Evolutionary conservation across 495 filamentous ascomycete species (phyloP).

Genomic region (Amniculicola lignicola): DNA sequence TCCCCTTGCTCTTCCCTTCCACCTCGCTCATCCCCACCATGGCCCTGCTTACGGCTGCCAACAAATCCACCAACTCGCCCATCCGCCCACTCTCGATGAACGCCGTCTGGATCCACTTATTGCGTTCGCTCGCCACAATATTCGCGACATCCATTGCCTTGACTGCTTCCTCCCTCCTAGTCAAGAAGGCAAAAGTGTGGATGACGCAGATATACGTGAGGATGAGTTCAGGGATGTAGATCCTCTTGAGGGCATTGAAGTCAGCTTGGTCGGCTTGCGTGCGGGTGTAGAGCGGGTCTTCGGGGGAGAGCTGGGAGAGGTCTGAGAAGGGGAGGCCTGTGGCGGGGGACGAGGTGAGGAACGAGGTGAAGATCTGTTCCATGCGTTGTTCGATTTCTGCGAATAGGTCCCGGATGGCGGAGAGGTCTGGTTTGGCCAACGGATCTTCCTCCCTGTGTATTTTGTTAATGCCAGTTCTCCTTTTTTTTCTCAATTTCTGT

Average conservation of each 20-base stretch:
- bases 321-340: not conserved
- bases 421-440: too few species aligned
- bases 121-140: slow-evolving; percentile 59
- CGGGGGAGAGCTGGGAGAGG: not conserved
- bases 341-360: not conserved
- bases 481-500: too few species aligned
- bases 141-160: slow-evolving; percentile 77
- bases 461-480: too few species aligned
- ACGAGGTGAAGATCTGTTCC: not conserved
- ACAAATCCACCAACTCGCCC: slow-evolving; percentile 71
- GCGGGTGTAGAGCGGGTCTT: slow-evolving; percentile 11
- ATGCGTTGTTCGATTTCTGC: slow-evolving; percentile 5
- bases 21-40: slow-evolving; percentile 61
- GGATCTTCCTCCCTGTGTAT: too few species aligned
- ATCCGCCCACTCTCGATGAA: slow-evolving; percentile 66
- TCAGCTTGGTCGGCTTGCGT: slow-evolving; percentile 14
- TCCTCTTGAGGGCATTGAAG: slow-evolving; percentile 55
- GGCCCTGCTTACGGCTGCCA: slow-evolving; percentile 70
- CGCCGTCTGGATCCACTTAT: slow-evolving; percentile 59
- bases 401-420: slow-evolving; percentile 24
- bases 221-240: slow-evolving; percentile 77
- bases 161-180: slow-evolving; percentile 62
- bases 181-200: slow-evolving; percentile 62
- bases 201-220: slow-evolving; percentile 75
- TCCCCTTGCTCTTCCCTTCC: not conserved